Evolutionary conservation across 805 yeast genomes (phyloP), one percentile per base, ranked within the genome.

Genomic region (Ogataea thermomethanolica): DNA sequence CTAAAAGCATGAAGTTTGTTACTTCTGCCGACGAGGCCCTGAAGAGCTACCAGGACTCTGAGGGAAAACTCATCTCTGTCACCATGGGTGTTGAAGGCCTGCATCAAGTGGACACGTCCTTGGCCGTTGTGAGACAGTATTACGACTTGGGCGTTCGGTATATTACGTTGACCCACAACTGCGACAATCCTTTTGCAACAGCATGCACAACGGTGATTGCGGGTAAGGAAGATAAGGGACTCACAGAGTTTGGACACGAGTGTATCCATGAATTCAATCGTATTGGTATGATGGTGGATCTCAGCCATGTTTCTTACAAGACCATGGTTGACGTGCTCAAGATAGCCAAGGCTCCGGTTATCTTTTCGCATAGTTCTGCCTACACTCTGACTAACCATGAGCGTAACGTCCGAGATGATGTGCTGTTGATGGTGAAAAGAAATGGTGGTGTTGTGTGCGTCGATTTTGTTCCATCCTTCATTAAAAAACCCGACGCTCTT

Each of bases 111-210:
- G 81, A 73, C 47, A 48, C 67, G 2, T 72, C 79, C 1, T 48
- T 74, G 11, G 78, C 68, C 11, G 75, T 72, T 12, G 56, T 75
- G 22, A 62, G 81, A 49, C 71, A 65, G 49, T 75, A 70, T 50
- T 68, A 54, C 46, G 74, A 70, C 6, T 46, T 75, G 24, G 80
- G 80, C 10, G 76, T 74, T n/a, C 49, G 79, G 25, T 75, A 75
- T 51, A 68, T 73, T 29, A 75, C 80, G 0, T 52, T 75, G 37
- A 74, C 79, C 0, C 79, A 74, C 43, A 74, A 74, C 50, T 73
- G 79, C 56, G 78, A 74, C 46, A 75, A 75, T 45, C 78, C 79
- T 5, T 75, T 73, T 56, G 79, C 79, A 2, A 73, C 78, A 10
- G 76, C 79, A 9, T 78, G 79, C 7, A 63, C 73, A 5, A 64